These are phyloP conservation scores for Fusarium globosum DNA, from an alignment of 2,329 filamentous ascomycete genomes.

Conservation along the genomic window DNA sequence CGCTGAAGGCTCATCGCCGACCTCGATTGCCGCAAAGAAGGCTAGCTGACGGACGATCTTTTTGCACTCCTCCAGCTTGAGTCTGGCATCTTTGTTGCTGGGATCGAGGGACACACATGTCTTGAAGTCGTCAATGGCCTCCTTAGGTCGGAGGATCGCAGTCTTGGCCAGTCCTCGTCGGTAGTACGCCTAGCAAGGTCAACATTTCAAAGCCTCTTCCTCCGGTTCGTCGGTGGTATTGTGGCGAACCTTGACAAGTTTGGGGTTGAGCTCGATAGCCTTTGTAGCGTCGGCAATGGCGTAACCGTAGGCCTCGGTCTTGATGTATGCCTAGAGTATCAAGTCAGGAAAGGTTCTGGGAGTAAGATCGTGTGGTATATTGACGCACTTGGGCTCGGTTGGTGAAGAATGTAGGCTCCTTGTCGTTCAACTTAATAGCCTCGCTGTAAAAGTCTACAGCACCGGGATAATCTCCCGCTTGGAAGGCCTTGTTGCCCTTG, in stretches of 20 bases:
- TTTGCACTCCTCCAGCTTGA: constrained; percentile 92
- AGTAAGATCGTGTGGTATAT: constrained; percentile 7
- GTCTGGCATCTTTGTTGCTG: constrained; percentile 86
- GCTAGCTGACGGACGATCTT: constrained; percentile 92
- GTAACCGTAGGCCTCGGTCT: constrained; percentile 94
- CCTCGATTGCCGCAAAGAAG: constrained; percentile 94
- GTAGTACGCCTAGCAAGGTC: constrained; percentile 80
- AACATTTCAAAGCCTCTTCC: constrained; percentile 10
- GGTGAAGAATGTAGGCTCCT: constrained; percentile 90
- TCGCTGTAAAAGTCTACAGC: constrained; percentile 87
- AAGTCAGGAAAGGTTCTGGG: constrained; percentile 45
- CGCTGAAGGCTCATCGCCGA: constrained; percentile 90
- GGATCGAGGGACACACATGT: constrained; percentile 89
- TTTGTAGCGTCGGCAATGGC: constrained; percentile 91
- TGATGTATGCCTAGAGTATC: constrained; percentile 81
- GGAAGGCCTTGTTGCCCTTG: constrained; percentile 94
- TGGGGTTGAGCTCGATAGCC: constrained; percentile 88
- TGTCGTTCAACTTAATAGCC: constrained; percentile 85
- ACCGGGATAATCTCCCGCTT: constrained; percentile 83
- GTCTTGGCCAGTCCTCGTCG: constrained; percentile 91
- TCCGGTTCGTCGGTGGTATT: not conserved
- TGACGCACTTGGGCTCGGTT: constrained; percentile 89
- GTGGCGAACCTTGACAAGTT: constrained; percentile 81
- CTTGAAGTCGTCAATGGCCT: constrained; percentile 92
- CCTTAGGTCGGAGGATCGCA: constrained; percentile 87